Evolutionary conservation across 192 early-diverging fungal genomes (phyloP), one percentile per base, ranked within the genome.

Genomic region (Rhizoclosmatium sp.): DNA sequence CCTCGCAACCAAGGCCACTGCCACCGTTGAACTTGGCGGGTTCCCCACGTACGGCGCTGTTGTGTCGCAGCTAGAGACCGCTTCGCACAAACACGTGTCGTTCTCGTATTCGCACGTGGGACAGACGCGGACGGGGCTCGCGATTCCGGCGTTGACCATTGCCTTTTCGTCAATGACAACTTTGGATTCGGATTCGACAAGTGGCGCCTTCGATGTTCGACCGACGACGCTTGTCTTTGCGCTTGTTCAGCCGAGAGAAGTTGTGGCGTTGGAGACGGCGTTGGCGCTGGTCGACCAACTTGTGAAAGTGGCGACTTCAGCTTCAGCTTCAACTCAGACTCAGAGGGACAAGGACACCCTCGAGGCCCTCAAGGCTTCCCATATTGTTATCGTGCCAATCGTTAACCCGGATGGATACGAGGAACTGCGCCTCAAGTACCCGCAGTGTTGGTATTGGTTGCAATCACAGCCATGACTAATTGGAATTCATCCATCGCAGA

Each of bases 401-500:
- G 49, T 78, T 19, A 81, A 81, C 72, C 67, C 75, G 45, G 80
- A 81, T 21, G 80, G 80, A 4, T 81, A 66, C 47, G 80, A 81
- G 45, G 16, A 65, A 7, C 47, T 80, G 61, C 59, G 78, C 16
- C 59, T 62, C 59, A 65, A 73, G 9, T 71, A 31, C 46, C 69
- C 61, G 16, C 31, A 54, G 68, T 62, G 65, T 69, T 41, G 4
- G 62, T 40, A 21, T 42, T 58, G 2, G 49, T 51, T 51, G 5
- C 49, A 4, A 14, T 51, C 14, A 4, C 14, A n/a, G n/a, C n/a
- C n/a, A n/a, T n/a, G n/a, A 51, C 4, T 51, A 51, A 51, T 51
- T 51, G 5, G 49, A 4, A 31, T 44, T 59, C 14, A 46, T 56
- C 12, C 10, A 39, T 40, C 31, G 10, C 39, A 71, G 58, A 16